phyloP scores from a whole-genome alignment of 495 filamentous ascomycete genomes.

The Aspergillus baeticus region DNA sequence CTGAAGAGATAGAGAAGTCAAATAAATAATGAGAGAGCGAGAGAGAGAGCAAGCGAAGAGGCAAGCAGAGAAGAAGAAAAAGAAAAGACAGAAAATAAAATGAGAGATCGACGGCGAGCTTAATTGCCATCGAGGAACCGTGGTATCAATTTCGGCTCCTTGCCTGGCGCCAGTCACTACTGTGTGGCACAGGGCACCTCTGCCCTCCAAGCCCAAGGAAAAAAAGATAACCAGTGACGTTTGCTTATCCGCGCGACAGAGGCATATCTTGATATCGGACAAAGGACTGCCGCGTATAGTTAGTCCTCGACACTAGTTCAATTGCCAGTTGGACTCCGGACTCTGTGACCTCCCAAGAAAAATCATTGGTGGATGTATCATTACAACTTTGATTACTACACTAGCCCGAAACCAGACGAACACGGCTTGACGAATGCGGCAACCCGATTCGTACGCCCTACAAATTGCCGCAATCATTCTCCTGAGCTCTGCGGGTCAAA shows the following conservation, averaged over 20 bases:
- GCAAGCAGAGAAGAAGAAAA: slow-evolving; percentile 15
- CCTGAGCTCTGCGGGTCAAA: neutral
- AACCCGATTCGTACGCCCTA: neutral
- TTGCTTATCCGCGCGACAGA: too few relatives aligned
- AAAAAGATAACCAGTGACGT: too few relatives aligned
- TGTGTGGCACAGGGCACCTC: slow-evolving; percentile 7
- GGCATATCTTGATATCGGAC: too few relatives aligned
- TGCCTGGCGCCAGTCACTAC: too few relatives aligned
- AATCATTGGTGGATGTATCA: too few relatives aligned
- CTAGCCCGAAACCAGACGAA: neutral
- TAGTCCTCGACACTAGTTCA: too few relatives aligned
- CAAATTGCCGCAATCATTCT: neutral
- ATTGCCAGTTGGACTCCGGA: too few relatives aligned
- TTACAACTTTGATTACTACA: too few relatives aligned
- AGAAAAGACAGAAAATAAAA: neutral
- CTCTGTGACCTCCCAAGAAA: too few relatives aligned
- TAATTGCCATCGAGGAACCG: slow-evolving; percentile 19
- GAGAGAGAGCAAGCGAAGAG: slow-evolving; percentile 1
- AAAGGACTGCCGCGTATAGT: too few relatives aligned
- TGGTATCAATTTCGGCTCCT: neutral
- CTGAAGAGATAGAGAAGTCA: slow-evolving; percentile 9
- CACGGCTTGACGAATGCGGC: neutral
- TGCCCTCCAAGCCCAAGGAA: too few relatives aligned
- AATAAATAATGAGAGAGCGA: slow-evolving; percentile 13
- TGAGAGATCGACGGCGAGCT: slow-evolving; percentile 20